Percentiles rank a stretch among this genome's conserved stretches.
Evolutionary conservation across 495 filamentous ascomycete species (phyloP).

Genomic region (Xylaria intraflava): DNA sequence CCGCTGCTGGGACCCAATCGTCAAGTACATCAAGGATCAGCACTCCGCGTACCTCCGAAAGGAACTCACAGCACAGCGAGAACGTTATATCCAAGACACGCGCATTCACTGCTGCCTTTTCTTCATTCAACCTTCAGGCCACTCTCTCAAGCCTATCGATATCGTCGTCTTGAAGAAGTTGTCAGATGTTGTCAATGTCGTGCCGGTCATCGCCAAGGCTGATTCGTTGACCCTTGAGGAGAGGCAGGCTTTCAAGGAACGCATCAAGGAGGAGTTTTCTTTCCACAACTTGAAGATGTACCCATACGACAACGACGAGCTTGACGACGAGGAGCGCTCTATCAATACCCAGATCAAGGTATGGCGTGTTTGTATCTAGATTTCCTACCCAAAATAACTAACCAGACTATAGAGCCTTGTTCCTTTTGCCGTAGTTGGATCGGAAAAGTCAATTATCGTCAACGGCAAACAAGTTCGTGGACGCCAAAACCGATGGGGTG

Average conservation of each 20-base stretch:
- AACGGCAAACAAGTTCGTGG: conserved; percentile 96
- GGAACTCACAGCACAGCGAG: conserved; percentile 98
- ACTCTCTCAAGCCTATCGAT: conserved; percentile 97
- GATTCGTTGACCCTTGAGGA: conserved; percentile 96
- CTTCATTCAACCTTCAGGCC: conserved; percentile 98
- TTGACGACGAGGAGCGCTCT: conserved; percentile 91
- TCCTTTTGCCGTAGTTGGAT: conserved; percentile 96
- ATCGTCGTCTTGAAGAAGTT: conserved; percentile 99
- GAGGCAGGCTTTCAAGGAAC: conserved; percentile 90
- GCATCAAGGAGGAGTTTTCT: conserved; percentile 98
- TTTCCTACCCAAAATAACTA: conserved; percentile 17
- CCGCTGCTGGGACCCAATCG: conserved; percentile 97
- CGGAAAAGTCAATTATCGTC: conserved; percentile 95
- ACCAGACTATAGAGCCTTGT: conserved; percentile 65
- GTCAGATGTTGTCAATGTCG: conserved; percentile 97
- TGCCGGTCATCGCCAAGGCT: conserved; percentile 97
- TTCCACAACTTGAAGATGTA: conserved; percentile 99
- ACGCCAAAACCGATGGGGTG: conserved; percentile 97
- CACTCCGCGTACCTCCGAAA: conserved; percentile 99
- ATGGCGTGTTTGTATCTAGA: conserved; percentile 13
- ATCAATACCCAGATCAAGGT: conserved; percentile 96
- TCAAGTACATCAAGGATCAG: conserved; percentile 99
- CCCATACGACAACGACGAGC: conserved; percentile 98
- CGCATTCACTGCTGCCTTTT: conserved; percentile 99
- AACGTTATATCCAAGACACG: conserved; percentile 98